phyloP scores from a whole-genome alignment of 768 basidiomycete genomes.

The Pilatotrama ljubarskyi region DNA sequence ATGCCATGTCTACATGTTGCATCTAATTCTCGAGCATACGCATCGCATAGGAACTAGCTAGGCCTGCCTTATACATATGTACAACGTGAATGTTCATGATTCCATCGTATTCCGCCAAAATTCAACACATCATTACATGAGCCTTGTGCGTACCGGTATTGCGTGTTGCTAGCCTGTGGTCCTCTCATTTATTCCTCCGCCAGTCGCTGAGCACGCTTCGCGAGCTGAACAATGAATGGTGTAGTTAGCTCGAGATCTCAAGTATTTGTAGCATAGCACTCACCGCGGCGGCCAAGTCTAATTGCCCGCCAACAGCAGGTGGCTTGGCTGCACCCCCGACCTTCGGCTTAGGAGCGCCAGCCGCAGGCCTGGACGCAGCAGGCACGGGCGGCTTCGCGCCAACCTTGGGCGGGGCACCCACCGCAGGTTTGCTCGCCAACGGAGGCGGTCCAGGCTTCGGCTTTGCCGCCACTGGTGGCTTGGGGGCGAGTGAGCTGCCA shows the following conservation, averaged over 20 bases:
- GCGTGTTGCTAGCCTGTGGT: background rate
- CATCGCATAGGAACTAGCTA: constrained; percentile 22
- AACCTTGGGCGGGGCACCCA: constrained; percentile 39
- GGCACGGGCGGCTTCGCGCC: constrained; percentile 66
- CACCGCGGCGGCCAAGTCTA: constrained; percentile 85
- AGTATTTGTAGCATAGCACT: constrained; percentile 39
- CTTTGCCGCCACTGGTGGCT: constrained; percentile 59
- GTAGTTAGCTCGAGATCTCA: too few species aligned
- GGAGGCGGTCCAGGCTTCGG: constrained; percentile 64
- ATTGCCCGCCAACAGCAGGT: constrained; percentile 54
- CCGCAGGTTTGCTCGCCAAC: constrained; percentile 52
- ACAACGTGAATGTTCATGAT: constrained; percentile 19
- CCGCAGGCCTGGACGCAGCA: constrained; percentile 50
- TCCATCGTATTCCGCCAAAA: background rate
- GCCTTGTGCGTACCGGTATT: background rate
- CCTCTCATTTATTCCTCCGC: constrained; percentile 42
- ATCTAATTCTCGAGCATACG: constrained; percentile 24
- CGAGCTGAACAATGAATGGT: constrained; percentile 54
- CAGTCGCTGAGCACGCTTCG: constrained; percentile 72
- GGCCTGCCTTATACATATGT: constrained; percentile 22
- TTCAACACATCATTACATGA: background rate
- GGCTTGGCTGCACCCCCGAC: constrained; percentile 44
- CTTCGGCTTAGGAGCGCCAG: constrained; percentile 38
- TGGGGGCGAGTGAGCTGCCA: constrained; percentile 48
- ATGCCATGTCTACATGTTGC: constrained; percentile 21